These are phyloP conservation scores for Euphorbia tirucalli DNA, from an alignment of 345 rosid species.

Conservation along the genomic window DNA sequence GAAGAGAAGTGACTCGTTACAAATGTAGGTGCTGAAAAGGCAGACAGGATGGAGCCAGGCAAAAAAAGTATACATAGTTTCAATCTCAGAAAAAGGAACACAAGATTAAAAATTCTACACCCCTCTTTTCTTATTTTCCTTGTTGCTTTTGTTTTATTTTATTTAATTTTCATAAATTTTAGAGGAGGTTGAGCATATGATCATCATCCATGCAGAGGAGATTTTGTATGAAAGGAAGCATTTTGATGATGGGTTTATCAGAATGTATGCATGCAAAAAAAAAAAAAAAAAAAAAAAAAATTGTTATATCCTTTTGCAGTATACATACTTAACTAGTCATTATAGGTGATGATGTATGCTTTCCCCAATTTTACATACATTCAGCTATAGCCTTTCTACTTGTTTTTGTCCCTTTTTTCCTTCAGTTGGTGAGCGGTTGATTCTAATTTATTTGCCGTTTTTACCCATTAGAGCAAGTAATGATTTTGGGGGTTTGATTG, in stretches of 20 bases:
- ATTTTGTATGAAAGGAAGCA: neutral
- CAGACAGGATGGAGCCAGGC: conserved; percentile 37
- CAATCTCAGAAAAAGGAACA: too few species aligned
- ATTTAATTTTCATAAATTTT: neutral
- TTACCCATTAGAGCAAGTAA: neutral
- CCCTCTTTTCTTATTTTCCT: neutral
- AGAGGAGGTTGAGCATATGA: conserved; percentile 14
- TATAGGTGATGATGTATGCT: conserved; percentile 11
- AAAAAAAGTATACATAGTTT: conserved; percentile 17
- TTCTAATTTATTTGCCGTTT: neutral
- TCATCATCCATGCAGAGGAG: too few species aligned
- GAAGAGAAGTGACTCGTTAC: conserved; percentile 20
- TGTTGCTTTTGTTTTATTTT: neutral
- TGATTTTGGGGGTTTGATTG: neutral
- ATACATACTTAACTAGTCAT: conserved; percentile 2
- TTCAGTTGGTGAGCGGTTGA: neutral
- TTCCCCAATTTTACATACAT: conserved; percentile 10
- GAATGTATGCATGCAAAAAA: conserved; percentile 7
- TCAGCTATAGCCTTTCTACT: neutral
- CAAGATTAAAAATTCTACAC: neutral
- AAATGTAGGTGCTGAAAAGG: conserved; percentile 33
- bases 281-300: too few species aligned
- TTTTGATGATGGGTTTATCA: conserved; percentile 11
- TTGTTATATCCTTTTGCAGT: conserved; percentile 5
- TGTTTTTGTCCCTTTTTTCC: too few species aligned